Percentiles rank a stretch among this genome's conserved stretches.
phyloP scores from a whole-genome alignment of 371 early-diverging fungal species.

The Mucor sp. region DNA sequence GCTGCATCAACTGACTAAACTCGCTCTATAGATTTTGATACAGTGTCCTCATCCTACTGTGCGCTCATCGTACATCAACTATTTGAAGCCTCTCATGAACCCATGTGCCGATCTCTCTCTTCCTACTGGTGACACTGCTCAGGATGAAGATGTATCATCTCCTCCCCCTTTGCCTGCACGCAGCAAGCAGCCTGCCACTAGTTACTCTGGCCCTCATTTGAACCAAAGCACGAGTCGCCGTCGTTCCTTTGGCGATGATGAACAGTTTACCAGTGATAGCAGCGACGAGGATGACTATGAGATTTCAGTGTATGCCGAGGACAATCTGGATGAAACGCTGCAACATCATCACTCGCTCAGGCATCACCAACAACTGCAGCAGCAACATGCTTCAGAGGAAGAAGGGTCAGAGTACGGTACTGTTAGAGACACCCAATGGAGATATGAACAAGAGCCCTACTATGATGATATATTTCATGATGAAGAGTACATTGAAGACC shows the following conservation, averaged over 20 bases:
- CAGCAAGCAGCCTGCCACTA: neutral
- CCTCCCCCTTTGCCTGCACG: constrained; percentile 10
- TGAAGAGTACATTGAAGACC: constrained; percentile 22
- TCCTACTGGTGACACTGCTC: neutral
- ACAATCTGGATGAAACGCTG: constrained; percentile 4
- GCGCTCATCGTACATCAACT: constrained; percentile 45
- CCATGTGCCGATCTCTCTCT: constrained; percentile 42
- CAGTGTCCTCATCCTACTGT: constrained; percentile 66
- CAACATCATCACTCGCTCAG: neutral
- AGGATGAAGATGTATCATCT: neutral
- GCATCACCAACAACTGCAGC: neutral
- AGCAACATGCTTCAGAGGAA: neutral
- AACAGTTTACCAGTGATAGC: neutral
- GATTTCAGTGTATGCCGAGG: constrained; percentile 19
- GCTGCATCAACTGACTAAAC: neutral
- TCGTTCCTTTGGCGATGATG: neutral
- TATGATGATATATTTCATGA: constrained; percentile 37
- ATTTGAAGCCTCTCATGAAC: constrained; percentile 41
- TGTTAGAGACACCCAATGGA: constrained; percentile 11
- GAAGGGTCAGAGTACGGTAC: neutral
- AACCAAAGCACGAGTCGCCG: neutral
- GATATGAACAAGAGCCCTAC: constrained; percentile 27
- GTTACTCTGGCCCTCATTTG: neutral
- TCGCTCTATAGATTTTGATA: constrained; percentile 37
- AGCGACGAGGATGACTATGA: constrained; percentile 20